Evolutionary conservation across 495 filamentous ascomycete genomes (phyloP).

Genomic region (Aspergillus wentii): DNA sequence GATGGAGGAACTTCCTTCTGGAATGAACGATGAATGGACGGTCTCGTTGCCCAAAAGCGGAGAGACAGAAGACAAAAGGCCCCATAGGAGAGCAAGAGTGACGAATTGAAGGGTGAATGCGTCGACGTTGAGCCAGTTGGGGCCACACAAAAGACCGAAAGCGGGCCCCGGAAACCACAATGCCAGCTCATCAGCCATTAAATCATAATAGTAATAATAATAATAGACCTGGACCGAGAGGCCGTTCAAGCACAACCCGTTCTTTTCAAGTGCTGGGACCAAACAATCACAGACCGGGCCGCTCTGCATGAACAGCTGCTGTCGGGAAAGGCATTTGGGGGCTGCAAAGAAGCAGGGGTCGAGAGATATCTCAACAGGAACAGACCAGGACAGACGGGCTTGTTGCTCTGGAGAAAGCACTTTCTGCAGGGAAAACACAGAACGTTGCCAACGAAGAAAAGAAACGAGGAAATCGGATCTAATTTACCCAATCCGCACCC

Average conservation of each 20-base stretch:
- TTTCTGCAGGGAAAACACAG: slow-evolving; percentile 14
- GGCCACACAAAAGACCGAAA: slow-evolving; percentile 12
- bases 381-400: neutral
- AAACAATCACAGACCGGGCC: slow-evolving; percentile 25
- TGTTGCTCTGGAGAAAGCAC: neutral
- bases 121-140: slow-evolving; percentile 9
- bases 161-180: slow-evolving; percentile 14
- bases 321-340: slow-evolving; percentile 10
- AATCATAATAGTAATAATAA: slow-evolving; percentile 5
- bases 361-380: neutral
- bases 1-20: too few relatives aligned
- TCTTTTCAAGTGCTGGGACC: slow-evolving; percentile 13
- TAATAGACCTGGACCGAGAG: slow-evolving; percentile 1
- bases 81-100: slow-evolving; percentile 11
- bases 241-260: too few relatives aligned
- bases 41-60: slow-evolving; percentile 28
- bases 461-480: slow-evolving; percentile 5
- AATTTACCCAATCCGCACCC: slow-evolving; percentile 8
- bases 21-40: slow-evolving; percentile 10
- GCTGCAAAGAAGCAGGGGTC: too few relatives aligned
- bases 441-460: slow-evolving; percentile 15
- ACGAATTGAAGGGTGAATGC: slow-evolving; percentile 18
- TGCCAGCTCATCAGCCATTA: slow-evolving; percentile 33
- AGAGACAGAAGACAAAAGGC: slow-evolving; percentile 8
- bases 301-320: slow-evolving; percentile 31